Evolutionary conservation across 2,329 filamentous ascomycete species (phyloP).

Genomic region (Beauveria medogensis): DNA sequence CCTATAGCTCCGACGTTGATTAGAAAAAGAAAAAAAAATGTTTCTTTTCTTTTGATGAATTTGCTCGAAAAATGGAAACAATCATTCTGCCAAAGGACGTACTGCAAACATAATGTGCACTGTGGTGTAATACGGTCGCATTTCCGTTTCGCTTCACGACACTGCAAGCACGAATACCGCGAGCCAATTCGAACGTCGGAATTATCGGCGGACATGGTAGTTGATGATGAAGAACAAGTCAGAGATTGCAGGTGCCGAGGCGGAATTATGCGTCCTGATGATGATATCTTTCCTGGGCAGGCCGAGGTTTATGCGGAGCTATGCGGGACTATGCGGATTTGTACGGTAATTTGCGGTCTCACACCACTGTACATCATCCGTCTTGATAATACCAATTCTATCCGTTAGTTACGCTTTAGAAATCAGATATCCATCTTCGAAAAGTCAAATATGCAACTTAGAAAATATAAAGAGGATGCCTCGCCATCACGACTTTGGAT

Average conservation of each 20-base stretch:
- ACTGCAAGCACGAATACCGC: not conserved
- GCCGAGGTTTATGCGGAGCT: slow-evolving; percentile 1
- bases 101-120: slow-evolving; percentile 4
- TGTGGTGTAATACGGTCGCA: slow-evolving; percentile 3
- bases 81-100: not conserved
- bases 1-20: not conserved
- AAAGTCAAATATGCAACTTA: too few species aligned
- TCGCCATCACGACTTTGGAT: not conserved
- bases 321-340: not conserved
- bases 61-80: not conserved
- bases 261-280: not conserved
- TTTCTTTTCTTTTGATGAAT: not conserved
- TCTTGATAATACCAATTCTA: not conserved
- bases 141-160: slow-evolving; percentile 4
- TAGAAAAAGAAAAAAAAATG: not conserved
- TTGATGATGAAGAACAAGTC: not conserved
- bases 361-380: too few species aligned
- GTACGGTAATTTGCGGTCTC: not conserved
- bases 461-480: not conserved
- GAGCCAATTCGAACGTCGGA: not conserved
- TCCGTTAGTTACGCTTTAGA: not conserved
- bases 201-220: not conserved
- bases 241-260: not conserved
- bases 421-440: not conserved
- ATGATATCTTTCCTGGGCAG: not conserved